Conservation (phyloP, 345 rosid species). For the Corymbia maculata region DNA sequence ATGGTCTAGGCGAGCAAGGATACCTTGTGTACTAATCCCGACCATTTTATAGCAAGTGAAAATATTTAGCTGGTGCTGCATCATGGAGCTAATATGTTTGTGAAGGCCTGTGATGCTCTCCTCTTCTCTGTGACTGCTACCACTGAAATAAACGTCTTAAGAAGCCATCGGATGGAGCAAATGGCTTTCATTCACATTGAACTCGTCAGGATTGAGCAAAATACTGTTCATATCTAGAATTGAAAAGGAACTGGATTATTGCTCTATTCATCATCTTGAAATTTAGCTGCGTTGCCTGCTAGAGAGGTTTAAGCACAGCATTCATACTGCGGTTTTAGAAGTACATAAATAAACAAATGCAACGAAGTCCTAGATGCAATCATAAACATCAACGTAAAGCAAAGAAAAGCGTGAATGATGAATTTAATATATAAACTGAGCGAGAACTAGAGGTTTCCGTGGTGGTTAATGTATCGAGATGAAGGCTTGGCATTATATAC, state of each 20-base stretch:
- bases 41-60: neutral
- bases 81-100: neutral
- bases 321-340: neutral
- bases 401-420: neutral
- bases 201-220: neutral
- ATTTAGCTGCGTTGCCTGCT: neutral
- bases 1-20: neutral
- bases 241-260: neutral
- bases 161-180: neutral
- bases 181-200: neutral
- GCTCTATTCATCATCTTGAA: neutral
- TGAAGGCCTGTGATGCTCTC: neutral
- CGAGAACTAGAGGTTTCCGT: neutral
- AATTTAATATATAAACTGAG: neutral
- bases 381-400: neutral
- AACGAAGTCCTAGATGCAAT: neutral
- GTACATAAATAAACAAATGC: neutral
- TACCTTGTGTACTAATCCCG: neutral
- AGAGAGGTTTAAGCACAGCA: neutral
- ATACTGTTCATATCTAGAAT: neutral
- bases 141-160: neutral
- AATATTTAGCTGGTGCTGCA: neutral
- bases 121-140: neutral
- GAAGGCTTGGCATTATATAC: neutral
- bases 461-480: neutral